Evolutionary conservation across 192 early-diverging fungal genomes (phyloP).

Genomic region (Coemansia asiatica): DNA sequence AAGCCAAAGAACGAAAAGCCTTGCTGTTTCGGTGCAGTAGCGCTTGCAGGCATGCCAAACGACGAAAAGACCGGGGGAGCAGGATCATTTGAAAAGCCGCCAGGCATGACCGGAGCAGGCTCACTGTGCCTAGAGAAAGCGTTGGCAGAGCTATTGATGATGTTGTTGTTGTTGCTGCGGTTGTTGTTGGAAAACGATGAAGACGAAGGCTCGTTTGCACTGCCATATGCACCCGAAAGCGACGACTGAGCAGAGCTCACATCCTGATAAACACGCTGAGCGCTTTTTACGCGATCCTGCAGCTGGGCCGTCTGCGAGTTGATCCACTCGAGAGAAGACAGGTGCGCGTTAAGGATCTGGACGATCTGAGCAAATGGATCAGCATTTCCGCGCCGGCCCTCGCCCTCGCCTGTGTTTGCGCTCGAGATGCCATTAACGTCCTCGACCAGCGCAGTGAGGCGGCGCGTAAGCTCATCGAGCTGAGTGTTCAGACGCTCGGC

Average conservation of each 20-base stretch:
- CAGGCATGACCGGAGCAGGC: slow-evolving; percentile 22
- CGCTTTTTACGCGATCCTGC: slow-evolving; percentile 45
- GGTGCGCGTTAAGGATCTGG: slow-evolving; percentile 86
- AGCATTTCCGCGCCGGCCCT: slow-evolving; percentile 17
- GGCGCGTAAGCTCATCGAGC: slow-evolving; percentile 81
- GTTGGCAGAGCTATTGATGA: not conserved
- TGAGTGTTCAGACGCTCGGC: slow-evolving; percentile 86
- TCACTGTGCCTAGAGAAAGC: not conserved
- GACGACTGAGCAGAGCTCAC: slow-evolving; percentile 33
- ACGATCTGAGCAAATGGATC: slow-evolving; percentile 76
- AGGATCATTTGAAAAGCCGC: slow-evolving; percentile 36
- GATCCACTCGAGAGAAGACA: slow-evolving; percentile 92
- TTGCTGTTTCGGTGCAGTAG: slow-evolving; percentile 6
- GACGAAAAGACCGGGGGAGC: slow-evolving; percentile 33
- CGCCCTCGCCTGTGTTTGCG: slow-evolving; percentile 19
- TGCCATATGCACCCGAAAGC: slow-evolving; percentile 12
- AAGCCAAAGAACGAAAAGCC: slow-evolving; percentile 8
- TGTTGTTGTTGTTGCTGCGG: too few species aligned
- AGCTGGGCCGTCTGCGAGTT: slow-evolving; percentile 59
- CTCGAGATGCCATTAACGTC: slow-evolving; percentile 74
- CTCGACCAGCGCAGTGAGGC: slow-evolving; percentile 76
- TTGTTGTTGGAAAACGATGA: too few species aligned
- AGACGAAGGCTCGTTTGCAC: not conserved
- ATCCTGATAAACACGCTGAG: slow-evolving; percentile 44
- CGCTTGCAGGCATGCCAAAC: slow-evolving; percentile 33